Base-by-base conservation (phyloP, 2,329 filamentous ascomycete genomes). In the Aschersonia sp. region DNA sequence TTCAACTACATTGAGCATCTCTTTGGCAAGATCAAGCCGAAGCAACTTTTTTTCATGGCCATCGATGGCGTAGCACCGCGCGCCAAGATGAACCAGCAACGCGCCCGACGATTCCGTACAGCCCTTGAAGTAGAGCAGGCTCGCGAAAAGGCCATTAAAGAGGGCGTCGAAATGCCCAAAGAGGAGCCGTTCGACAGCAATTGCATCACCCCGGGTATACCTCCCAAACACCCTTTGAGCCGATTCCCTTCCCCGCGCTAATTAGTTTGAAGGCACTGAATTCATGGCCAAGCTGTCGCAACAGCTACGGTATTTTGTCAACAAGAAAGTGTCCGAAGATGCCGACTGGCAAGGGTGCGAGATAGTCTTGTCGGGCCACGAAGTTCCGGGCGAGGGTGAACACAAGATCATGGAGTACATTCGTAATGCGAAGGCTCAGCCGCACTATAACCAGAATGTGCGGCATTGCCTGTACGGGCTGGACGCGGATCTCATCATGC, bases 371-470 rank as follows among this genome's bases (percentile, higher is more conserved):
- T 98, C 92, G 5, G 92, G 94, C 47, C 94, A 98, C 61, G 94
- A 98, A 66, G 90, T 97, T 30, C 92, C 92, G 6, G 92, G 92
- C 57, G 94, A 98, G 68, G 92, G 92, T 58, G 92, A 98, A 66
- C 92, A 98, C 72, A 98, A 98, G 71, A 95, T 98, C 67, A 98
- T 98, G 92, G 94, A 98, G 67, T 98, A 98, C 66, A 98, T 98
- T 65, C 85, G 92, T 56, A 87, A 94, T 66, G 87, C 92, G 52
- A 97, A 97, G 72, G 88, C 90, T 45, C 92, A 98, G 65, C 86
- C 86, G 2, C 79, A 83, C 53, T 98, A 98, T 66, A 83, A 95
- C 63, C 77, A 87, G 45, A 97, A 98, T 59, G 79, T 95, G 52
- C 86, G 92, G 49, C 92, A 98, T 67, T 98, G 94, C 66, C 74